Evolutionary conservation across 345 rosid genomes (phyloP), one percentile per base, ranked within the genome.

Genomic region (Aethionema arabicum): DNA sequence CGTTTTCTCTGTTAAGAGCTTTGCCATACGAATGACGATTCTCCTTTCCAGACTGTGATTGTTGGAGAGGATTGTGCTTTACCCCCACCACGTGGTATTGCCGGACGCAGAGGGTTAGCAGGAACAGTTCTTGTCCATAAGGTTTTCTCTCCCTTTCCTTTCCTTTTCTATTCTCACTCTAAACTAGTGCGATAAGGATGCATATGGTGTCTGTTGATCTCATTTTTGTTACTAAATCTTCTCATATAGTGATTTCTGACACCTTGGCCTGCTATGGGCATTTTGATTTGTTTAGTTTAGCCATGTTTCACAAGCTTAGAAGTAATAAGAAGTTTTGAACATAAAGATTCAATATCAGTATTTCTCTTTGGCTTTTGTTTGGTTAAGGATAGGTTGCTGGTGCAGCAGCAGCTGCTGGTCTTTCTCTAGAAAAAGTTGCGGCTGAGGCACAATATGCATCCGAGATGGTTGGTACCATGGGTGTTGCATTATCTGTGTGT

Each of bases 1-100:
- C 15, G 3, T 55, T 40, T 40, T 47, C 46, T 48, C 11, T 11
- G 6, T 48, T 58, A 7, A 63, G 60, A 50, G 50, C 7, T 10
- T 14, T 44, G 16, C 8, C n/a, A 21, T 30, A 65, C 36, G 36
- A 41, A 35, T 71, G 30, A 71, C 29, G 11, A 29, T 61, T 12
- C 32, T 11, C 44, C 58, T 72, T 66, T 80, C 61, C 76, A 93
- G 99, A 83, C 85, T 54, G 90, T 93, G 38, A 84, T 90, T 68
- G 95, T 93, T 61, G 99, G 96, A 73, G 99, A 90, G 61, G 97
- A 93, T 74, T 90, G 97, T 82, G 97, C 99, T 49, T 75, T 93
- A 72, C 96, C 96, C 71, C 97, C 97, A 42, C 87, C 80, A 32
- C 92, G 88, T 49, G 99, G 99, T 69, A 82, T 85, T 63, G 74